Percentiles rank a stretch among this genome's conserved stretches.
Conservation (phyloP, 768 basidiomycete genomes). For the Leccinum subtestaceum region DNA sequence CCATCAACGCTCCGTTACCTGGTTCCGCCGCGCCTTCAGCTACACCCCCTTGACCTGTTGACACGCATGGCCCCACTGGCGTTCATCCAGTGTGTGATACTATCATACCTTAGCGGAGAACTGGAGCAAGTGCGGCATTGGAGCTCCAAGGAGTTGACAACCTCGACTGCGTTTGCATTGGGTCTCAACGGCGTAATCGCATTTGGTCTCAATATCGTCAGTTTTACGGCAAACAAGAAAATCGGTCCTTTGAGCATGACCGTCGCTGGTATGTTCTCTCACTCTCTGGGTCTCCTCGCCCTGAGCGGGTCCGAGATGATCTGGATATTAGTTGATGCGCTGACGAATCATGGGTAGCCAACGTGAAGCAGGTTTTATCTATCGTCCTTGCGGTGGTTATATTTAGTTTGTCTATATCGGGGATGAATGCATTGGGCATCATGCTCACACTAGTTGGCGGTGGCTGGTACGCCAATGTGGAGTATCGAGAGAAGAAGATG, state of each 20-base stretch:
- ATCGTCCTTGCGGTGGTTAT: slow-evolving; percentile 79
- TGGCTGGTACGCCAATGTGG: slow-evolving; percentile 72
- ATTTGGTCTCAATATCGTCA: slow-evolving; percentile 90
- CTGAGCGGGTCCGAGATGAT: slow-evolving; percentile 6
- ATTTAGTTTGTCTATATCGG: slow-evolving; percentile 80
- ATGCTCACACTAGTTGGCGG: slow-evolving; percentile 82
- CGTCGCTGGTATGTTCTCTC: slow-evolving; percentile 64
- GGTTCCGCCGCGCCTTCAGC: slow-evolving; percentile 36
- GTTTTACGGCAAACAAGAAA: slow-evolving; percentile 93
- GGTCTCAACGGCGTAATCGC: slow-evolving; percentile 82
- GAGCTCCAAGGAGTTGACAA: slow-evolving; percentile 39
- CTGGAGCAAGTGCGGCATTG: slow-evolving; percentile 56
- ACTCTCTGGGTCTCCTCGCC: background rate
- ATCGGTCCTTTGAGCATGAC: slow-evolving; percentile 89
- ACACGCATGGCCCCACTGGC: slow-evolving; percentile 91
- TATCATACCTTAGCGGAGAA: slow-evolving; percentile 82
- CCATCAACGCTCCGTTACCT: slow-evolving; percentile 18
- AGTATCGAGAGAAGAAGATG: slow-evolving; percentile 48
- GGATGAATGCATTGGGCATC: slow-evolving; percentile 81
- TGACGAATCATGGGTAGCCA: slow-evolving; percentile 46
- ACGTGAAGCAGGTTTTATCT: slow-evolving; percentile 92
- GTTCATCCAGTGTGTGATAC: slow-evolving; percentile 78
- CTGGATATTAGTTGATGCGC: background rate
- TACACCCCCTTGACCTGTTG: slow-evolving; percentile 83
- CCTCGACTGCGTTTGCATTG: slow-evolving; percentile 49